These are phyloP conservation scores for Arachnomyces sp. DNA, from an alignment of 2,329 filamentous ascomycete genomes.

Conservation along the genomic window DNA sequence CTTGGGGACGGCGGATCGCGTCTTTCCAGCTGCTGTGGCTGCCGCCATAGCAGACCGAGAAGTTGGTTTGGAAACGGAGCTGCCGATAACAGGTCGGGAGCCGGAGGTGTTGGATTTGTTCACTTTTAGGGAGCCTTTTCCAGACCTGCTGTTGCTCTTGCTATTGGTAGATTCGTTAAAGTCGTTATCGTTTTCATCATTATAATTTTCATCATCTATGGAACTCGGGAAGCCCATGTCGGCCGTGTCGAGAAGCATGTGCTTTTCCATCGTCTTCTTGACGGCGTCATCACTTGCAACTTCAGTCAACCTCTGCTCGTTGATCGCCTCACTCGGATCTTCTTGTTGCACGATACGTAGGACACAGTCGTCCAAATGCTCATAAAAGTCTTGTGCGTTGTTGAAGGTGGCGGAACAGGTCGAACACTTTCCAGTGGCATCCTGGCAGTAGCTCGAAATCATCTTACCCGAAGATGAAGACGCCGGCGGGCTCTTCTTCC, in stretches of 20 bases:
- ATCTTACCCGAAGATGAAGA: constrained; percentile 49
- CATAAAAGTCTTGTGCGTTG: constrained; percentile 92
- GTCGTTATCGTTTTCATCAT: constrained; percentile 50
- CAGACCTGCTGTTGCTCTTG: constrained; percentile 33
- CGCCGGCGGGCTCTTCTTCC: constrained; percentile 57
- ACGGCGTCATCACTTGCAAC: constrained; percentile 55
- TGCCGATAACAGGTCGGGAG: constrained; percentile 45
- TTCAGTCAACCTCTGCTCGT: constrained; percentile 48
- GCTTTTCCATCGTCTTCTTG: constrained; percentile 51
- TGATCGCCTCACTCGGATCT: constrained; percentile 52
- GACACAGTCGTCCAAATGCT: constrained; percentile 74
- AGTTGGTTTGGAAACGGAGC: constrained; percentile 11
- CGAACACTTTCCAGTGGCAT: constrained; percentile 80
- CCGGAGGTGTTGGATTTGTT: constrained; percentile 48
- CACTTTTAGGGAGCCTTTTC: constrained; percentile 41
- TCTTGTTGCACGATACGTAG: constrained; percentile 56
- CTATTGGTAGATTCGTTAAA: constrained; percentile 38
- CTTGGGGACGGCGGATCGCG: constrained; percentile 53
- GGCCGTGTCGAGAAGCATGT: constrained; percentile 45
- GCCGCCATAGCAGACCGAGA: constrained; percentile 33
- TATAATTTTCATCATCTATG: constrained; percentile 34
- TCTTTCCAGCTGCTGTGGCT: constrained; percentile 70
- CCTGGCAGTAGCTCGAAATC: constrained; percentile 62
- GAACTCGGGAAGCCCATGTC: constrained; percentile 38
- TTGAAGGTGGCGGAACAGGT: constrained; percentile 80